Conservation (phyloP, 441 rosid species). For the Cnidoscolus chayamansa region DNA sequence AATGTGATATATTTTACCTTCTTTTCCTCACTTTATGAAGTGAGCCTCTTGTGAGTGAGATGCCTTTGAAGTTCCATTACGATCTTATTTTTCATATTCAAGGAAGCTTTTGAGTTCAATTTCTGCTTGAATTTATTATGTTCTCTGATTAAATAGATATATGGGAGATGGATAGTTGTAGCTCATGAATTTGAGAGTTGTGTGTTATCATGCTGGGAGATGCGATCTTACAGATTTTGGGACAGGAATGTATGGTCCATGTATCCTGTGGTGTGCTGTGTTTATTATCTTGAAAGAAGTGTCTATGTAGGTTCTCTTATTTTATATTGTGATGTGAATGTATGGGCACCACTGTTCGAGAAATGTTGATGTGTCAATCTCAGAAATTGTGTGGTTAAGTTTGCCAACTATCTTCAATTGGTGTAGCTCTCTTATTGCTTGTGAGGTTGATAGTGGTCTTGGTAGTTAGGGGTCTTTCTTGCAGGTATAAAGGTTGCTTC, state of each 20-base stretch:
- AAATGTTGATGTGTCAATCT: not conserved
- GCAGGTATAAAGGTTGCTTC: not conserved
- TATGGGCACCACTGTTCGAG: not conserved
- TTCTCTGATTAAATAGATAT: not conserved
- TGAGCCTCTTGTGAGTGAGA: constrained; percentile 7
- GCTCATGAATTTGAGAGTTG: not conserved
- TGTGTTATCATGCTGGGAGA: not conserved
- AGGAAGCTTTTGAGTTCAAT: not conserved
- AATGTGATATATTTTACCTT: not conserved
- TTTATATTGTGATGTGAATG: not conserved
- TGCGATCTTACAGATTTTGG: not conserved
- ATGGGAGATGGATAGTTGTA: not conserved
- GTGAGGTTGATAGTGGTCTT: not conserved
- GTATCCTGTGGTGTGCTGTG: not conserved
- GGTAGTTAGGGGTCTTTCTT: not conserved
- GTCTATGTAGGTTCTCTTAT: not conserved
- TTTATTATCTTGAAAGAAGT: not conserved
- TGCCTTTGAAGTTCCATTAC: not conserved
- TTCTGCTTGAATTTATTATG: not conserved
- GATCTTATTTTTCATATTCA: not conserved
- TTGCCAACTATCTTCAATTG: not conserved
- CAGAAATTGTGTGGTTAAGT: not conserved
- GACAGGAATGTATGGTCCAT: constrained; percentile 6
- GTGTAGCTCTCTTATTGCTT: not conserved
- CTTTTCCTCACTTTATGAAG: not conserved